These are phyloP conservation scores for Lasiodiplodia gonubiensis DNA, from an alignment of 2,329 filamentous ascomycete species.

Conservation along the genomic window DNA sequence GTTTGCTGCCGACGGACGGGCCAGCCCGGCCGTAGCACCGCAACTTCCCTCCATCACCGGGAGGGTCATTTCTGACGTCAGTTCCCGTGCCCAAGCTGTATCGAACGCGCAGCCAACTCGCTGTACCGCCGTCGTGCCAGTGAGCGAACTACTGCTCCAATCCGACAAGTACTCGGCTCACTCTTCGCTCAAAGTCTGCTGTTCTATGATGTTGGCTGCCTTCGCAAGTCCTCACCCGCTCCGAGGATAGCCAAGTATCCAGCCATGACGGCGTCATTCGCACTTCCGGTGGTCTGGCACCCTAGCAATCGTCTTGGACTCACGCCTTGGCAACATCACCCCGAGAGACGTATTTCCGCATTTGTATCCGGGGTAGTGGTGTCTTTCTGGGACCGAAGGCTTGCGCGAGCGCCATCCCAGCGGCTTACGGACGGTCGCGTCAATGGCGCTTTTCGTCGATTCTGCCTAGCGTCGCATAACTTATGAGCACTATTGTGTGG, in stretches of 20 bases:
- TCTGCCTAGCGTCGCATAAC: constrained; percentile 17
- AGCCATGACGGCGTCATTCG: background rate
- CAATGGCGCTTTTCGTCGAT: background rate
- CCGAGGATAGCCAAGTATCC: background rate
- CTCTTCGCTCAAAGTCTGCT: background rate
- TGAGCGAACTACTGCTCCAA: background rate
- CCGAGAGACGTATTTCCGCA: background rate
- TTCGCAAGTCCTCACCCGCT: background rate
- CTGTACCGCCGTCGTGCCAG: background rate
- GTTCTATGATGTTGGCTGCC: background rate
- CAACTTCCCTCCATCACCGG: background rate
- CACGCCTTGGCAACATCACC: background rate
- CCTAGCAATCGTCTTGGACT: background rate
- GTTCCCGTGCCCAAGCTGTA: background rate
- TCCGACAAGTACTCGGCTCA: background rate
- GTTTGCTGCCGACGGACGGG: constrained; percentile 9
- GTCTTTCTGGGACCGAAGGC: constrained; percentile 11
- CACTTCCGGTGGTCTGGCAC: background rate
- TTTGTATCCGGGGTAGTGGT: background rate
- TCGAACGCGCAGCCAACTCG: background rate
- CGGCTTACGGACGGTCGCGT: background rate
- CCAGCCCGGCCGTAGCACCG: background rate
- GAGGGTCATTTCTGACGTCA: background rate
- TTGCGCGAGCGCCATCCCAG: background rate
- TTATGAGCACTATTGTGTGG: background rate